Evolutionary conservation across 2,329 filamentous ascomycete species (phyloP).

Genomic region (Arthroderma sp.): DNA sequence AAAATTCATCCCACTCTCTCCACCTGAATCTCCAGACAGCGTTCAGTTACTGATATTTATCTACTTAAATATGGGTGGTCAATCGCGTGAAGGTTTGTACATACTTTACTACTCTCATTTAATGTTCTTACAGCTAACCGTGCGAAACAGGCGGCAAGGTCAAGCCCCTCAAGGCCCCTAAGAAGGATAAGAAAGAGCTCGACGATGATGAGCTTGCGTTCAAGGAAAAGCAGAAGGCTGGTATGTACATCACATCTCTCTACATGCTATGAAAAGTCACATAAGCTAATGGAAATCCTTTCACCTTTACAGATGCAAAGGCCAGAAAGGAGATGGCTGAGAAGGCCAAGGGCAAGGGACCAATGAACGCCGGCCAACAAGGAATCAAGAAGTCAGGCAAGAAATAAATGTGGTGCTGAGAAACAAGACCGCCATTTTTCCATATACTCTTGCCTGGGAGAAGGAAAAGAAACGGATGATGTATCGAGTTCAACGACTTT

Average conservation of each 20-base stretch:
- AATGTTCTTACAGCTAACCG: neutral
- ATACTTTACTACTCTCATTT: neutral
- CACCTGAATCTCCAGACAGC: no score
- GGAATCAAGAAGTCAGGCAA: constrained; percentile 98
- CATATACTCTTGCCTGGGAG: no score
- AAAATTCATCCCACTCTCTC: no score
- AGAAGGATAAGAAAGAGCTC: constrained; percentile 69
- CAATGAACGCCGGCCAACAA: constrained; percentile 68
- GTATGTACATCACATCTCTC: constrained; percentile 40
- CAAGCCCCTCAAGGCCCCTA: constrained; percentile 76
- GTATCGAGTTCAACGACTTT: no score
- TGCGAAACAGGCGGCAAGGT: constrained; percentile 56
- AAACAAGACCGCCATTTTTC: no score
- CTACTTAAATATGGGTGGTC: constrained; percentile 46
- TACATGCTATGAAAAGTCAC: neutral
- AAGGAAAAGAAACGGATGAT: no score
- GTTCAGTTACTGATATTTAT: neutral
- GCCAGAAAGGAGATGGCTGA: constrained; percentile 72
- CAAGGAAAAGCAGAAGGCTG: constrained; percentile 70
- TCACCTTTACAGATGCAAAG: constrained; percentile 52
- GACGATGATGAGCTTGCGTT: constrained; percentile 79
- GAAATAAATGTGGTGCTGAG: constrained; percentile 48
- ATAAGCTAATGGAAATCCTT: neutral
- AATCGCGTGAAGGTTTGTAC: constrained; percentile 49
- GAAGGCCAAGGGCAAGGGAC: constrained; percentile 76